Base-by-base conservation (phyloP, 441 rosid species). In the Bruguiera hainesii region DNA sequence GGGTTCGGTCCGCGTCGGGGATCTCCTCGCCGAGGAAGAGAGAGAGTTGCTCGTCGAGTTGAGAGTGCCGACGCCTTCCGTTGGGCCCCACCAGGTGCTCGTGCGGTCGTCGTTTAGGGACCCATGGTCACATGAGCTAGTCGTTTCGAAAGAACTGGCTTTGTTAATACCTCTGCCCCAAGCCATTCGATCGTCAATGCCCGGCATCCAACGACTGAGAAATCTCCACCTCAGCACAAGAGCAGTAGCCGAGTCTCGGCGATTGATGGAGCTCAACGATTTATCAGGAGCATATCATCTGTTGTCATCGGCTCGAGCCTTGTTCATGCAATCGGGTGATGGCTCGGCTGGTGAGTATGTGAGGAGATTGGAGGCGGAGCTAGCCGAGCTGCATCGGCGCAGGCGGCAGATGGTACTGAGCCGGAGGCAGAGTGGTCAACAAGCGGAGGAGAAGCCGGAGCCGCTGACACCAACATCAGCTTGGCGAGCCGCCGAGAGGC, bases 401-500 rank as follows among this genome's bases (percentile, higher is more conserved):
- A 71, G 86, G 63, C 81, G 69, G 37, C 56, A 42, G 3, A 6
- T 15, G 56, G 59, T 56, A 60, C 72, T 53, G 33, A 71, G 60
- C 37, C 79, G 72, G 76, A 72, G 69, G 49, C 75, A 65, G 56
- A 61, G 46, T 13, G 61, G 33, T 30, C 71, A 69, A 35, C 71
- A 65, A 56, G 76, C 19, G 33, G 82, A 64, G 39, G 84, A 83
- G 67, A 86, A 85, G 79, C 13, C 55, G 18, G 96, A 90, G 82
- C 80, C 84, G 74, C 81, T 87, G 7, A 92, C 98, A 55, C 95
- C 98, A 68, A 85, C 93, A 30, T 92, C 98, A 63, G 98, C 96
- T 18, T 92, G 98, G 98, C 78, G 88, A 70, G 93, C 95, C 19
- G 98, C 98, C 18, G 98, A 92, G 76, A 85, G 88, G 68, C 82